Conservation (phyloP, 1,284 basidiomycete species). For the Ganoderma lingzhi region DNA sequence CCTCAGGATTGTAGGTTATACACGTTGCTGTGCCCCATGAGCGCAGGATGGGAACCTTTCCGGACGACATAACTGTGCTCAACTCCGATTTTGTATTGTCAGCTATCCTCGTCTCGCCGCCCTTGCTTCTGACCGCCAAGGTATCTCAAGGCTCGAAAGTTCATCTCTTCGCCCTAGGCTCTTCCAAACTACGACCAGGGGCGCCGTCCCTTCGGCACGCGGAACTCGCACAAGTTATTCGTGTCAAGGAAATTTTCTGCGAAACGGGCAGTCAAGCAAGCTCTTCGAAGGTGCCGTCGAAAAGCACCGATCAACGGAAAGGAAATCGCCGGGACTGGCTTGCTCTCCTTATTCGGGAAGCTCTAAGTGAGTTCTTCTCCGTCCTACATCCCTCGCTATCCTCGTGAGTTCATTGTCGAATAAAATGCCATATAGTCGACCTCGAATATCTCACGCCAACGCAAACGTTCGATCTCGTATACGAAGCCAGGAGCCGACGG, state of each 20-base stretch:
- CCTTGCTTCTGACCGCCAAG: constrained; percentile 66
- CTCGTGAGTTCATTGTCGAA: constrained; percentile 7
- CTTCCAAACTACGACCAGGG: constrained; percentile 48
- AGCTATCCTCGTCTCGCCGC: constrained; percentile 64
- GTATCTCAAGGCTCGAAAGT: constrained; percentile 56
- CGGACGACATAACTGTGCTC: constrained; percentile 6
- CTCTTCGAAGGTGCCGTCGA: constrained; percentile 20
- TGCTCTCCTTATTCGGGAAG: constrained; percentile 66
- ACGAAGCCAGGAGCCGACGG: constrained; percentile 64
- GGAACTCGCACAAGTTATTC: constrained; percentile 59
- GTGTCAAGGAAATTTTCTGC: constrained; percentile 54
- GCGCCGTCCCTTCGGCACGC: constrained; percentile 58
- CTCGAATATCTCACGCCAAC: constrained; percentile 73
- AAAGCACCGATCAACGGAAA: constrained; percentile 39
- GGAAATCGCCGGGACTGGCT: constrained; percentile 70
- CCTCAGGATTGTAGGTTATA: constrained; percentile 55
- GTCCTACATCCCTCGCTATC: constrained; percentile 9
- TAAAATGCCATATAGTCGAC: constrained; percentile 59
- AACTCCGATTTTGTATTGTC: constrained; percentile 19
- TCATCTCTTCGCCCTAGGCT: constrained; percentile 58
- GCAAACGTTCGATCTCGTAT: constrained; percentile 69
- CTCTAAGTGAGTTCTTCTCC: constrained; percentile 56
- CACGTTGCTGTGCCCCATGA: constrained; percentile 12
- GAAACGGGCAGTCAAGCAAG: constrained; percentile 18
- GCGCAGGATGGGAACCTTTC: constrained; percentile 10